Percentiles rank a stretch among this genome's conserved stretches.
These are phyloP conservation scores for Alternaria angustiovoidea DNA, from an alignment of 2,329 filamentous ascomycete species.

Conservation along the genomic window DNA sequence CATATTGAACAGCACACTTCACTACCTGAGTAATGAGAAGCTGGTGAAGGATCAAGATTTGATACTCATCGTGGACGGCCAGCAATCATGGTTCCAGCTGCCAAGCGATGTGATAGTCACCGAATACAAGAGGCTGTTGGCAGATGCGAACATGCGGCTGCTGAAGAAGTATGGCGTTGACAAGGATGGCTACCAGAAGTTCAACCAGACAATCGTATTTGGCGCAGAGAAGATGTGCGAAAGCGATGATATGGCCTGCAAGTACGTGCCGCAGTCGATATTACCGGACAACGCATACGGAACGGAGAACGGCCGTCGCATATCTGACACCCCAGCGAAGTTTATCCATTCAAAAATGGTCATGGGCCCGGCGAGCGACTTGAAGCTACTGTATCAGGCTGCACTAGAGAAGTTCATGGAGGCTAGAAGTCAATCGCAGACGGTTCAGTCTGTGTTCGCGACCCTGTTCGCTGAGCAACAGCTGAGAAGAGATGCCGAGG, in stretches of 20 bases:
- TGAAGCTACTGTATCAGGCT: conserved; percentile 57
- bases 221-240: conserved; percentile 63
- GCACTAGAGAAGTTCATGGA: conserved; percentile 50
- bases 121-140: conserved; percentile 65
- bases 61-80: conserved; percentile 69
- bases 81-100: conserved; percentile 72
- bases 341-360: conserved; percentile 60
- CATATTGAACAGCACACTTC: conserved; percentile 56
- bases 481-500: conserved; percentile 55
- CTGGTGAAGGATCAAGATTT: conserved; percentile 66
- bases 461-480: conserved; percentile 65
- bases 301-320: conserved; percentile 50
- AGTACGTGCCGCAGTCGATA: conserved; percentile 60
- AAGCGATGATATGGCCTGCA: conserved; percentile 60
- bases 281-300: conserved; percentile 61
- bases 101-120: conserved; percentile 69
- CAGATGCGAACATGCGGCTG: conserved; percentile 63
- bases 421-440: conserved; percentile 39
- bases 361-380: conserved; percentile 61
- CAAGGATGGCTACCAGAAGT: conserved; percentile 31
- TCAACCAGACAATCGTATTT: conserved; percentile 64
- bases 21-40: conserved; percentile 58
- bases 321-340: conserved; percentile 40
- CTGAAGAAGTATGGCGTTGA: conserved; percentile 57
- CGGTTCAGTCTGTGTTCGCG: conserved; percentile 58